Evolutionary conservation across 2,329 filamentous ascomycete species (phyloP).

Genomic region (Aspergillus felis): DNA sequence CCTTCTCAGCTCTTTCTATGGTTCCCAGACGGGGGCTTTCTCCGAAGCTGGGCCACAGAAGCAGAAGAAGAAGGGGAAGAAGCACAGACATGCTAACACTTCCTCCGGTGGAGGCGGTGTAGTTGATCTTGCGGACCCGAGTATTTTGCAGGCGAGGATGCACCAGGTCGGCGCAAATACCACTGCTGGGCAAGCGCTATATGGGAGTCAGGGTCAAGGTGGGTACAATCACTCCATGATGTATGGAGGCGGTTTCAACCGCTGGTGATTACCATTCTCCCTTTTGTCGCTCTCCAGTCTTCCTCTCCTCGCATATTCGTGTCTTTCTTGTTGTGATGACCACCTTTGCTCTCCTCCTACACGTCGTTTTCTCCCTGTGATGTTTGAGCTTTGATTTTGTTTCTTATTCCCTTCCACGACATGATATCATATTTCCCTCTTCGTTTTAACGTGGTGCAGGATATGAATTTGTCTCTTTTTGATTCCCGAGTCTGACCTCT

Average conservation of each 20-base stretch:
- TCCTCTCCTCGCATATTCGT: slow-evolving; percentile 3
- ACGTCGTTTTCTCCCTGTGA: slow-evolving; percentile 6
- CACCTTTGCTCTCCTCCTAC: slow-evolving; percentile 22
- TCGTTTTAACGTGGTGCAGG: slow-evolving; percentile 19
- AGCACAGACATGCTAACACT: slow-evolving; percentile 99
- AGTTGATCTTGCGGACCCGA: slow-evolving; percentile 99
- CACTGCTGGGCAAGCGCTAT: slow-evolving; percentile 76
- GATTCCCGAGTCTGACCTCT: slow-evolving; percentile 19
- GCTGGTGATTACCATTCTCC: slow-evolving; percentile 55
- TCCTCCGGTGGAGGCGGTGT: slow-evolving; percentile 99
- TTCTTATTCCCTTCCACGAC: slow-evolving; percentile 26
- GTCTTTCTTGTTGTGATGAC: slow-evolving; percentile 16
- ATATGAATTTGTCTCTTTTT: slow-evolving; percentile 18
- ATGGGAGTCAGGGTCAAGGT: slow-evolving; percentile 84
- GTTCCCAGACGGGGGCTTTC: slow-evolving; percentile 76
- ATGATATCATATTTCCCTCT: slow-evolving; percentile 28
- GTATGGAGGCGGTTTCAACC: slow-evolving; percentile 66
- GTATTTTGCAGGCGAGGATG: slow-evolving; percentile 97
- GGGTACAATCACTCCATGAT: slow-evolving; percentile 84
- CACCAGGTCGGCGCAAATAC: slow-evolving; percentile 78
- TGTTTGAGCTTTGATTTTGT: slow-evolving; percentile 9
- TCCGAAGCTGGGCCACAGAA: slow-evolving; percentile 85
- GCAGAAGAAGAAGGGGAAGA: slow-evolving; percentile 99
- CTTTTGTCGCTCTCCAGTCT: slow-evolving; percentile 7
- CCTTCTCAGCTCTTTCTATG: slow-evolving; percentile 89